phyloP scores from a whole-genome alignment of 1,284 basidiomycete species.

The Trichosporon sp. region DNA sequence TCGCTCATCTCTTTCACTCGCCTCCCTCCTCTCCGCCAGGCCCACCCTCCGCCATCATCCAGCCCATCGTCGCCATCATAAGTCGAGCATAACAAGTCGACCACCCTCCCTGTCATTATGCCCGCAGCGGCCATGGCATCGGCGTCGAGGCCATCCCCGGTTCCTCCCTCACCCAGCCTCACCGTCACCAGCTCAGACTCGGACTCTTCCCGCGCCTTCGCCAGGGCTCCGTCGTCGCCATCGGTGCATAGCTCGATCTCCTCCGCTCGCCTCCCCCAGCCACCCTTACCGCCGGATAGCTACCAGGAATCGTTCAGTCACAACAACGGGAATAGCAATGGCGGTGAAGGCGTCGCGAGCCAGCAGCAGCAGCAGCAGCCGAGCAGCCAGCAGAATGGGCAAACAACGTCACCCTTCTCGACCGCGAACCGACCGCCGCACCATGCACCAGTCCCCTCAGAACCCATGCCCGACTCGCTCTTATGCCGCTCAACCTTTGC shows the following conservation, averaged over 20 bases:
- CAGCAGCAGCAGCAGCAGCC: not conserved
- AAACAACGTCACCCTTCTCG: not conserved
- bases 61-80: not conserved
- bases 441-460: conserved; percentile 25
- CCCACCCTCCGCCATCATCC: not conserved
- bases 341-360: too few species aligned
- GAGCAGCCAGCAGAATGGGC: not conserved
- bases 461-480: conserved; percentile 40
- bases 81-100: not conserved
- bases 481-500: conserved; percentile 43
- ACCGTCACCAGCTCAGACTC: conserved; percentile 1
- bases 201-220: not conserved
- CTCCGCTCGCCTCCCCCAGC: not conserved
- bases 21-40: not conserved
- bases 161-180: not conserved
- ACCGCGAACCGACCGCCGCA: not conserved
- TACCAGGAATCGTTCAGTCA: not conserved
- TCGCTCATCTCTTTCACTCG: not conserved
- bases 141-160: not conserved
- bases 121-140: conserved; percentile 1
- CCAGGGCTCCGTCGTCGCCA: not conserved
- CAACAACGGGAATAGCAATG: too few species aligned
- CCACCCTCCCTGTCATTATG: not conserved
- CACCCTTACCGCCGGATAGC: not conserved
- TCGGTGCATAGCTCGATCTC: conserved; percentile 1